phyloP scores from a whole-genome alignment of 306 rosid species.

The Rosa multiflora region DNA sequence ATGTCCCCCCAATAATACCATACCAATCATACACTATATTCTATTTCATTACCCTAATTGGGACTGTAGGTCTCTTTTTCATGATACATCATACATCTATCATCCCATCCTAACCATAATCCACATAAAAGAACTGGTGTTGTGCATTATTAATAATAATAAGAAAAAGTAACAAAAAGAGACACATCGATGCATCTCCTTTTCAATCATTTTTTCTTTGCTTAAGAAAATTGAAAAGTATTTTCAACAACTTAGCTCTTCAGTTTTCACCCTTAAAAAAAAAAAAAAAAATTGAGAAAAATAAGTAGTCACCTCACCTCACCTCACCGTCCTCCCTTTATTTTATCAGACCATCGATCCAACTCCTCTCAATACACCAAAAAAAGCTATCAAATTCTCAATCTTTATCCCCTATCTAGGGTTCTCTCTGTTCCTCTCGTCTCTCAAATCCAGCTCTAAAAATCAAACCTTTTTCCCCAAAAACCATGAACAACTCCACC shows the following conservation, averaged over 20 bases:
- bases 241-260: not conserved
- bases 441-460: slow-evolving; percentile 41
- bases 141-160: too few species aligned
- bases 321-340: slow-evolving; percentile 8
- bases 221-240: not conserved
- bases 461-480: not conserved
- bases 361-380: slow-evolving; percentile 4
- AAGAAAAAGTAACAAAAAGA: not conserved
- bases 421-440: slow-evolving; percentile 39
- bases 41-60: not conserved
- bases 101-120: not conserved
- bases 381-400: slow-evolving; percentile 7
- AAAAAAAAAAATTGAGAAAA: not conserved
- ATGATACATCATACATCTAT: not conserved
- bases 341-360: slow-evolving; percentile 24
- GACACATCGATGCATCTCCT: not conserved
- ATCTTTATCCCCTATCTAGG: slow-evolving; percentile 59
- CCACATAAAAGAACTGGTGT: not conserved
- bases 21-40: not conserved
- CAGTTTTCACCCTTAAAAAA: not conserved
- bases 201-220: not conserved
- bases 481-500: slow-evolving; percentile 28
- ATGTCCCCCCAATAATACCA: not conserved
- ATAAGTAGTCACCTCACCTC: slow-evolving; percentile 13
- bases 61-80: not conserved